A percentile compares a stretch with the other conserved stretches of the same genome.
These are phyloP conservation scores for Candida broadrunensis DNA, from an alignment of 805 yeast species.

Conservation along the genomic window DNA sequence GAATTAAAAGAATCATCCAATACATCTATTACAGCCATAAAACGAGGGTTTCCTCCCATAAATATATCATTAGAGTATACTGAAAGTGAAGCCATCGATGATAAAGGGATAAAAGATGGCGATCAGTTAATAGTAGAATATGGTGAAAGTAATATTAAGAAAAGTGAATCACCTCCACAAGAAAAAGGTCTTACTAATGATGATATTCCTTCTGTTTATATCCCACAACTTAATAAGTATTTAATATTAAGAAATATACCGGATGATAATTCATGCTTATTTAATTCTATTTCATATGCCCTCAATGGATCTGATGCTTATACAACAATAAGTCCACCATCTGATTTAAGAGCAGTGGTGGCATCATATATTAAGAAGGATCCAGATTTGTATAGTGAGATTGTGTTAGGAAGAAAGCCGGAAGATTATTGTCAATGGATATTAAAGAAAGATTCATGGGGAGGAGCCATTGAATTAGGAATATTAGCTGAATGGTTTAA, in stretches of 20 bases:
- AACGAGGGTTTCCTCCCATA: constrained; percentile 64
- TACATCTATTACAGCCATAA: constrained; percentile 22
- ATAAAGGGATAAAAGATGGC: constrained; percentile 52
- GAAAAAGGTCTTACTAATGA: constrained; percentile 2
- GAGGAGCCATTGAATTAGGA: constrained; percentile 77
- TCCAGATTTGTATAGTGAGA: constrained; percentile 46
- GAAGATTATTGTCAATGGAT: constrained; percentile 63
- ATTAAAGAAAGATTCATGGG: constrained; percentile 61
- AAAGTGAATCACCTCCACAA: constrained; percentile 1
- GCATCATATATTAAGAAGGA: constrained; percentile 42
- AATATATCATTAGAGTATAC: constrained; percentile 28
- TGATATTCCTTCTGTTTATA: constrained; percentile 22
- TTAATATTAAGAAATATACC: constrained; percentile 58
- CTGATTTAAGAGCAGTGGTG: constrained; percentile 51
- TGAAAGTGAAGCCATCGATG: constrained; percentile 21
- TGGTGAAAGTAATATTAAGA: constrained; percentile 1
- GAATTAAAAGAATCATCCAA: constrained; percentile 1
- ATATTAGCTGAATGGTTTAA: constrained; percentile 53
- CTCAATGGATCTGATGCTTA: constrained; percentile 26
- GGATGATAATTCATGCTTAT: constrained; percentile 77
- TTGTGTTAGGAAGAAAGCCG: constrained; percentile 51
- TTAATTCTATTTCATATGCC: constrained; percentile 61
- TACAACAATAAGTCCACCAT: constrained; percentile 41
- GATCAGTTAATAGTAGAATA: constrained; percentile 51
- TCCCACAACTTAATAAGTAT: constrained; percentile 21